phyloP scores from a whole-genome alignment of 2,329 filamentous ascomycete genomes.

The Decorospora gaudefroyi region DNA sequence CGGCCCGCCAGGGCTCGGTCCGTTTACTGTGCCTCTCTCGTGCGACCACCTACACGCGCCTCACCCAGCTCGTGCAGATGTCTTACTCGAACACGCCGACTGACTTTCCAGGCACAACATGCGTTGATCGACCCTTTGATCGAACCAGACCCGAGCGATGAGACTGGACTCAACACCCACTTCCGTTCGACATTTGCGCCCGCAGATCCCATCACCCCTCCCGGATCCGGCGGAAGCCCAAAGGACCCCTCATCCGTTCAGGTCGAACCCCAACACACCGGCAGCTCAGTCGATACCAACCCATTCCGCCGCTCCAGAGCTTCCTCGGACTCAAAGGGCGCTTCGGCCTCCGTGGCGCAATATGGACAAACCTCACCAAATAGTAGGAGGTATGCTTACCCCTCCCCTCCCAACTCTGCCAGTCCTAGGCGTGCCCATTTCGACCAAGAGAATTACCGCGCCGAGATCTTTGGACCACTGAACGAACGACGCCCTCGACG shows the following conservation, averaged over 20 bases:
- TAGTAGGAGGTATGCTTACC: slow-evolving; percentile 48
- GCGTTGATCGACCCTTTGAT: slow-evolving; percentile 72
- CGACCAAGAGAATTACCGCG: slow-evolving; percentile 38
- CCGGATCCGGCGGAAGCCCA: slow-evolving; percentile 34
- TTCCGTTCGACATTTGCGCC: slow-evolving; percentile 56
- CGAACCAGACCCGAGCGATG: slow-evolving; percentile 68
- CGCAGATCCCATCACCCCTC: slow-evolving; percentile 40
- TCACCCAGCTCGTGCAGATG: not conserved
- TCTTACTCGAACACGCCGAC: not conserved
- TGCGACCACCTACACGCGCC: not conserved
- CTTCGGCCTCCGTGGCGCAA: slow-evolving; percentile 22
- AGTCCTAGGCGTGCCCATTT: slow-evolving; percentile 55
- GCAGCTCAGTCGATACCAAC: slow-evolving; percentile 50
- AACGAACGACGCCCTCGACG: slow-evolving; percentile 40
- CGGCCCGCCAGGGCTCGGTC: not conserved
- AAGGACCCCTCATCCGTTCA: slow-evolving; percentile 32
- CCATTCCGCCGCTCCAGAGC: slow-evolving; percentile 49
- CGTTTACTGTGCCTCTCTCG: not conserved
- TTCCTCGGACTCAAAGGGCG: slow-evolving; percentile 37
- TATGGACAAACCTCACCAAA: slow-evolving; percentile 25
- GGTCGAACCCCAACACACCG: slow-evolving; percentile 42
- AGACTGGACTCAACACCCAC: slow-evolving; percentile 67
- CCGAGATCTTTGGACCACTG: slow-evolving; percentile 39
- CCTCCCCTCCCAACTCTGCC: slow-evolving; percentile 60
- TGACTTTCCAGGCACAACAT: slow-evolving; percentile 60